Base-by-base conservation (phyloP, 2,329 filamentous ascomycete genomes). In the Penicillium sp. region DNA sequence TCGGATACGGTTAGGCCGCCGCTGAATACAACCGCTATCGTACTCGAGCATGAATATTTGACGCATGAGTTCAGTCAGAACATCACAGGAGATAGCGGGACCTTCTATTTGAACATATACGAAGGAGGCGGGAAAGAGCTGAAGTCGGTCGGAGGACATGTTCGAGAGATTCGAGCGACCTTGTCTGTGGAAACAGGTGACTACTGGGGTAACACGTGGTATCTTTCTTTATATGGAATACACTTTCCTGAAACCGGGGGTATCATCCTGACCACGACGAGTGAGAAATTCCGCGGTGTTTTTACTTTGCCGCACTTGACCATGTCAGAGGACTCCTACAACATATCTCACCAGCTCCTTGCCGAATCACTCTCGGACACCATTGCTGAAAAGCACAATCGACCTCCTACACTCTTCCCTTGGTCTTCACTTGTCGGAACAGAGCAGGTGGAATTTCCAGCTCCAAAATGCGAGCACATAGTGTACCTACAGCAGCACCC, bases 221-320 rank as follows among this genome's bases (percentile, higher is more conserved):
- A 93, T 68, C 88, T 96, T 79, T 84, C 86, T 56, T 79, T 97
- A 54, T 89, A 92, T 76, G 95, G 95, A 3, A 85, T 96, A 4
- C 94, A 98, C 79, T 96, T 93, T 83, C 88, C 90, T 44, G 84
- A 86, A n/a, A 86, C 90, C 65, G 95, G 95, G 1, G 86, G 88
- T 15, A 86, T 95, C 54, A 81, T 98, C 41, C 81, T 98, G 73
- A 91, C 90, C 1, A 97, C 94, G 0, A 94, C 93, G 52, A 97
- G 93, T 76, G 91, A 97, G 73, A 97, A 96, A 80, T 95, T 95
- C 71, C 88, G 90, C n/a, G 93, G 95, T 48, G 89, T 98, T 60
- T 96, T 96, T 75, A 91, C 89, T 2, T 81, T 98, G 51, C 93
- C 95, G 29, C 93, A 98, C 76, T 84, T 99, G 56, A 83, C 91